phyloP scores from a whole-genome alignment of 2,329 filamentous ascomycete genomes.

The Helicocarpus griseus region DNA sequence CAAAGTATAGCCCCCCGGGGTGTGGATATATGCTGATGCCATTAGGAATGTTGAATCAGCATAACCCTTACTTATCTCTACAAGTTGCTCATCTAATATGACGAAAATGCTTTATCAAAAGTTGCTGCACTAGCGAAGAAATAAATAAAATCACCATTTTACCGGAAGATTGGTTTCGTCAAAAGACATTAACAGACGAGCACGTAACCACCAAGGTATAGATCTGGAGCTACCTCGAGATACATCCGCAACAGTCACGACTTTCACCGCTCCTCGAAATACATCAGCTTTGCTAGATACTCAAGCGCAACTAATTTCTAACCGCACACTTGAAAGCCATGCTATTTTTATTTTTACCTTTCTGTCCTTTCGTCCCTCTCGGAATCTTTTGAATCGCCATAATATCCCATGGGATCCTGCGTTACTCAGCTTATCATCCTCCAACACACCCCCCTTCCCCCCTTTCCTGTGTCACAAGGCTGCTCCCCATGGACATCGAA shows the following conservation, averaged over 20 bases:
- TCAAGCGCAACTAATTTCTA: too few species aligned
- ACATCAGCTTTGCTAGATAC: not conserved
- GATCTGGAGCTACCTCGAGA: not conserved
- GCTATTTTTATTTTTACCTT: not conserved
- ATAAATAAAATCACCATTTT: too few species aligned
- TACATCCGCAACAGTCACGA: not conserved
- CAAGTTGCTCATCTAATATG: too few species aligned
- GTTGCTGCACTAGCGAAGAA: too few species aligned
- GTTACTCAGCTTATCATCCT: not conserved
- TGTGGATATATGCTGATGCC: too few species aligned
- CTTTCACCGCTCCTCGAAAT: not conserved
- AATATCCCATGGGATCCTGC: not conserved
- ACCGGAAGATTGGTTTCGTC: too few species aligned
- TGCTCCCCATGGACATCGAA: not conserved
- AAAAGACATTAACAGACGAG: not conserved
- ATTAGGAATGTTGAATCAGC: too few species aligned
- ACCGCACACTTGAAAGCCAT: too few species aligned
- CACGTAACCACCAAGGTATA: not conserved
- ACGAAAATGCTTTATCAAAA: too few species aligned
- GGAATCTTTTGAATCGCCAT: not conserved
- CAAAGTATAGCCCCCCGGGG: too few species aligned
- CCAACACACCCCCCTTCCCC: not conserved
- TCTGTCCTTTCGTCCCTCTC: not conserved
- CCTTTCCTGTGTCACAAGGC: slow-evolving; percentile 2
- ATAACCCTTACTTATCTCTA: too few species aligned